Conservation (phyloP, 1,284 basidiomycete species). For the Grifola frondosa region DNA sequence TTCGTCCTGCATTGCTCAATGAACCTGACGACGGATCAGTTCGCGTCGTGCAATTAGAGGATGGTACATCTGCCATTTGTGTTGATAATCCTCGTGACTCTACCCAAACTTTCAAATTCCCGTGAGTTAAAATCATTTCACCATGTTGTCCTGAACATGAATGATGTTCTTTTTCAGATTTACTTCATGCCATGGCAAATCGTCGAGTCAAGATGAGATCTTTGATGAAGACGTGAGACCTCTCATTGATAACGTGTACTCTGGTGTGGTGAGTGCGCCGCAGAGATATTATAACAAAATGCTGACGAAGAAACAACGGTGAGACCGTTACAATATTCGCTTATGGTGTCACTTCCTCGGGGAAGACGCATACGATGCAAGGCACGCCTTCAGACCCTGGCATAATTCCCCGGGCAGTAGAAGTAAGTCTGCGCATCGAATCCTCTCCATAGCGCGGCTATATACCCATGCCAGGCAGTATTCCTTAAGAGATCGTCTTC, state of each 20-base stretch:
- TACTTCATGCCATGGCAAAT: conserved; percentile 66
- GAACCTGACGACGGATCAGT: conserved; percentile 66
- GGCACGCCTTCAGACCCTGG: conserved; percentile 67
- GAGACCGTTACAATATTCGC: conserved; percentile 81
- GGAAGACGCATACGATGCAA: conserved; percentile 87
- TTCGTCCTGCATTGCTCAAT: conserved; percentile 58
- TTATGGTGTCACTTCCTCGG: conserved; percentile 80
- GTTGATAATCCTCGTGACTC: conserved; percentile 67
- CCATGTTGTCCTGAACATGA: background rate
- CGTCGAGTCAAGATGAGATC: conserved; percentile 67
- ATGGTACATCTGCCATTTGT: conserved; percentile 46
- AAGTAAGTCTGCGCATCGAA: conserved; percentile 40
- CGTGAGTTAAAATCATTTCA: conserved; percentile 51
- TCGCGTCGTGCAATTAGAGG: conserved; percentile 45
- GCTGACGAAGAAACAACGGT: conserved; percentile 1
- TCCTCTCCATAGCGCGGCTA: background rate
- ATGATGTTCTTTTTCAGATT: conserved; percentile 42
- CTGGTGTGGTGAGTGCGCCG: conserved; percentile 55
- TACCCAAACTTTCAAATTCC: conserved; percentile 68
- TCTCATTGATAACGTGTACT: conserved; percentile 66
- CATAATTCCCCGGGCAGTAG: conserved; percentile 75
- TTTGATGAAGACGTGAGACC: conserved; percentile 70
- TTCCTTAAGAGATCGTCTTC: conserved; percentile 9
- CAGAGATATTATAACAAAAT: background rate
- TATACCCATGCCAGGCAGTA: background rate